These are phyloP conservation scores for Haberlea rhodopensis DNA, from an alignment of 257 asterid species.

Conservation along the genomic window DNA sequence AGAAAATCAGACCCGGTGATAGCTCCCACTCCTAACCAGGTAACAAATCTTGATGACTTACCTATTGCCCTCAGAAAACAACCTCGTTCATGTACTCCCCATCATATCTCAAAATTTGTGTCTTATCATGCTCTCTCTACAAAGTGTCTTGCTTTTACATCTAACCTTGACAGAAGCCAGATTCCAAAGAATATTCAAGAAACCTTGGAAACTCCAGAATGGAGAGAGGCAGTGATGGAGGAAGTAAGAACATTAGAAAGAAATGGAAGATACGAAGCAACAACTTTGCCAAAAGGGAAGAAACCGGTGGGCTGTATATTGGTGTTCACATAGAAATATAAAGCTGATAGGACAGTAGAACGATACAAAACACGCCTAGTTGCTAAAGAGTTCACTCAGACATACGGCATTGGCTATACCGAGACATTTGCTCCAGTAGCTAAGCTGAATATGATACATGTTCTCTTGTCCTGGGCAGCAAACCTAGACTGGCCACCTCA, in stretches of 20 bases:
- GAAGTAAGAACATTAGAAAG: background rate
- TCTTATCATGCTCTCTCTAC: background rate
- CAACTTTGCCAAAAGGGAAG: background rate
- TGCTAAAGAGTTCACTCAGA: background rate
- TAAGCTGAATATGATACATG: no score
- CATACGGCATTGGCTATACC: background rate
- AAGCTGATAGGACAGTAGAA: background rate
- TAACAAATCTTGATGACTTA: no score
- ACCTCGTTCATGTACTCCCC: no score
- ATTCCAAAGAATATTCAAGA: slow-evolving; percentile 1
- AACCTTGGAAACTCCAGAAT: background rate
- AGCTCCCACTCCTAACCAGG: background rate
- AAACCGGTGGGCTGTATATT: background rate
- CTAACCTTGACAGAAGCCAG: no score
- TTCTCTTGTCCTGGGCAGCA: background rate
- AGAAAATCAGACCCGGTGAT: background rate
- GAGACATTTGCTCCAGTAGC: slow-evolving; percentile 5
- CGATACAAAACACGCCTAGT: background rate
- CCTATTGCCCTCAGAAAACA: no score
- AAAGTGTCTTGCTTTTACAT: background rate
- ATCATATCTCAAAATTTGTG: background rate
- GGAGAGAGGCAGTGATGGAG: background rate
- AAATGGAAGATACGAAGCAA: background rate
- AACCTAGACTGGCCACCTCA: background rate
- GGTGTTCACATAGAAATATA: background rate